Conservation (phyloP, 2,329 filamentous ascomycete species). For the Colletotrichum theobromicola region DNA sequence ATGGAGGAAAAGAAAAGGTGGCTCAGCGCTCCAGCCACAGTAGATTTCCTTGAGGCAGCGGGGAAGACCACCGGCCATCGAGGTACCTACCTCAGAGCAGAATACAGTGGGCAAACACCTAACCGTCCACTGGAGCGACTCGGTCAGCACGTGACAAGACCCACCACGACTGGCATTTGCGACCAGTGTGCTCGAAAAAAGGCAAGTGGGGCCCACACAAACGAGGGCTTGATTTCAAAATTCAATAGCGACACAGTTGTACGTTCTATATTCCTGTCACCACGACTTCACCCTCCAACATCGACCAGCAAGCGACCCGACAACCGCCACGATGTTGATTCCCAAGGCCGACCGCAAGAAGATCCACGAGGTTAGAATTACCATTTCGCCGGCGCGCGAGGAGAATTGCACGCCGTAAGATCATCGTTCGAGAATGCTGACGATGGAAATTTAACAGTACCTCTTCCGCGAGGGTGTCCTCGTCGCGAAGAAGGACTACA, state of each 20-base stretch:
- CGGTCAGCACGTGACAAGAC: neutral
- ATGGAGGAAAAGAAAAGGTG: neutral
- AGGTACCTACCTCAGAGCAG: neutral
- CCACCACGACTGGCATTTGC: neutral
- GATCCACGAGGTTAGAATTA: slow-evolving; percentile 79
- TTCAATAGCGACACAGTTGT: slow-evolving; percentile 26
- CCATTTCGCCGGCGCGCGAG: neutral
- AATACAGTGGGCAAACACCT: neutral
- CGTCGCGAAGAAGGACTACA: slow-evolving; percentile 99
- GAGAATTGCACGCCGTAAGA: neutral
- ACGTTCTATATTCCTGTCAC: slow-evolving; percentile 34
- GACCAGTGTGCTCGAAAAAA: neutral
- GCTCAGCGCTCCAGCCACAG: neutral
- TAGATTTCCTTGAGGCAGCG: neutral
- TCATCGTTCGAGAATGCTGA: slow-evolving; percentile 11
- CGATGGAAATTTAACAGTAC: slow-evolving; percentile 63
- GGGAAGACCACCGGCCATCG: neutral
- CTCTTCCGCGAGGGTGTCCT: slow-evolving; percentile 94
- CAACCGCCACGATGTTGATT: slow-evolving; percentile 85
- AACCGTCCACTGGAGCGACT: neutral
- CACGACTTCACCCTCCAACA: slow-evolving; percentile 50
- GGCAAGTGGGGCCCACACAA: neutral
- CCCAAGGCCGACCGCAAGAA: slow-evolving; percentile 99
- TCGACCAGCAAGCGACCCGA: slow-evolving; percentile 44
- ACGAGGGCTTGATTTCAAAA: slow-evolving; percentile 34